Evolutionary conservation across 139 green algal genomes (phyloP), one percentile per base, ranked within the genome.

Genomic region (Axilococcus clingmanii): DNA sequence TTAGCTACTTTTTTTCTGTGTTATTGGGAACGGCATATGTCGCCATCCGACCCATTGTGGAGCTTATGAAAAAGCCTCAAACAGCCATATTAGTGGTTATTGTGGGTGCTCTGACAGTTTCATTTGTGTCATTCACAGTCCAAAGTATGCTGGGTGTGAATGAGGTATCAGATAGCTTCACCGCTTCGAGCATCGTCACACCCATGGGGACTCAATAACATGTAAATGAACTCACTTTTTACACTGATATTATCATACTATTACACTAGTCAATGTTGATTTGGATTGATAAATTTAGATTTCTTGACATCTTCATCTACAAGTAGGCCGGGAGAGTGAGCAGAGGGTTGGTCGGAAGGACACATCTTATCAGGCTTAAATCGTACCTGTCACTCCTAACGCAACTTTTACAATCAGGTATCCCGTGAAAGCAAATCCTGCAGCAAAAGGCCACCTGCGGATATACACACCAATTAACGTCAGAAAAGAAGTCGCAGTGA

Each of bases 21-120:
- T 80, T 94, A 63, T 51, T 90, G 22, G 85, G 85, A n/a, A 94
- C 85, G 7, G 85, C 73, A 14, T 92, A 90, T 44, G 71, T 87
- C 20, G 82, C 83, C 57, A 44, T 88, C n/a, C 74, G 79, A 57
- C 84, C 84, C 11, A 35, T 93, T 2, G 29, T 73, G 1, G 57
- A 53, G 0, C 63, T 86, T n/a, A 52, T 93, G 27, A 87, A 89
- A 61, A 57, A 57, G 25, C 79, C 83, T 2, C 55, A 63, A 7
- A 80, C 82, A 2, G 80, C 77, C 0, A 52, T 84, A 23, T 20
- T 81, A 1, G 66, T 67, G 7, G 43, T 92, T 15, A 40, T 48
- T 2, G 77, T 32, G 4, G 27, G 72, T 5, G 71, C 59, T 2
- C 68, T 36, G 9, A 48, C 76, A 5, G 14, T 72, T 3, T 62